phyloP scores from a whole-genome alignment of 495 filamentous ascomycete genomes.

The Aspergillus coremiiformis region DNA sequence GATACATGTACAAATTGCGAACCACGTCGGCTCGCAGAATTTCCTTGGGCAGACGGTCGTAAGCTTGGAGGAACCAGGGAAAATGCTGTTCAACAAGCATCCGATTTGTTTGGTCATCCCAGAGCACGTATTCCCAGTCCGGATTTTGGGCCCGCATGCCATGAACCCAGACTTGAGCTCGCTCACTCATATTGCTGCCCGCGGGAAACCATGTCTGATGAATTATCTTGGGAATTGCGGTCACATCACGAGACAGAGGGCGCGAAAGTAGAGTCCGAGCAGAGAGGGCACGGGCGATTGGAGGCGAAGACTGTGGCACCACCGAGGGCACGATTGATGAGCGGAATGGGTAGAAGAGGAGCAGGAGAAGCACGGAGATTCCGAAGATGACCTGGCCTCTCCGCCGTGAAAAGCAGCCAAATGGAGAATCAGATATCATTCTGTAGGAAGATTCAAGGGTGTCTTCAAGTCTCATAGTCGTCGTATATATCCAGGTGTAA shows the following conservation, averaged over 20 bases:
- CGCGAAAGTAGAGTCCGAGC: conserved; percentile 12
- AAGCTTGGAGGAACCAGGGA: conserved; percentile 17
- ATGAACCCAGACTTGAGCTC: conserved; percentile 13
- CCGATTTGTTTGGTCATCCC: conserved; percentile 18
- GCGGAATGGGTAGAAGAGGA: not conserved
- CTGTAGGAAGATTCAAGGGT: not conserved
- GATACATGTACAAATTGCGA: conserved; percentile 20
- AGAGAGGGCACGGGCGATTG: conserved; percentile 2
- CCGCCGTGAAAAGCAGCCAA: not conserved
- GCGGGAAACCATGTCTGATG: conserved; percentile 22
- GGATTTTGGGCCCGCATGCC: conserved; percentile 12
- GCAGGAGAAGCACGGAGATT: not conserved
- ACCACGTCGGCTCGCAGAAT: conserved; percentile 17
- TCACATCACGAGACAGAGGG: conserved; percentile 6
- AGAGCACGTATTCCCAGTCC: conserved; percentile 21
- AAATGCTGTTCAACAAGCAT: conserved; percentile 14
- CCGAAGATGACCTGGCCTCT: not conserved
- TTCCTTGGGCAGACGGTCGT: conserved; percentile 11
- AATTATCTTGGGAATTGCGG: conserved; percentile 17
- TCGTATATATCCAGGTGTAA: not conserved
- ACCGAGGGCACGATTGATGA: not conserved
- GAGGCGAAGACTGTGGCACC: not conserved
- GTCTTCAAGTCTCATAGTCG: not conserved
- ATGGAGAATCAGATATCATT: not conserved
- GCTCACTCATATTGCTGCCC: conserved; percentile 18